Evolutionary conservation across 768 basidiomycete genomes (phyloP), one percentile per base, ranked within the genome.

Genomic region (Boletellus sp.): DNA sequence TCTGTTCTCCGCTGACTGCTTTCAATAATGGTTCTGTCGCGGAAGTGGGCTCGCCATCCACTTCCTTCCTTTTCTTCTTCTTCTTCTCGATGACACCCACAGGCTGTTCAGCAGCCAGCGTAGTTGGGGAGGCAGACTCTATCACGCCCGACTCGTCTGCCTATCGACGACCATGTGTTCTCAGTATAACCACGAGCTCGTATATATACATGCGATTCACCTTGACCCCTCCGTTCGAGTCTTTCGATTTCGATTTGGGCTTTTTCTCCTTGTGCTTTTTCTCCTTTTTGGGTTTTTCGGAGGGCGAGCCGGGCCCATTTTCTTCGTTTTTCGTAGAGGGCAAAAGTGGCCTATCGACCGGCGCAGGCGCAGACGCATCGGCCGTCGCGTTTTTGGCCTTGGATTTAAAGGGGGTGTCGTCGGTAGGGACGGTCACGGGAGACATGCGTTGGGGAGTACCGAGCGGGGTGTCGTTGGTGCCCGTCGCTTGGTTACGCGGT

Each of bases 381-480:
- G n/a, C 20, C 4, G 28, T 45, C 17, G 24, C 15, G 6, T 45
- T 35, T 40, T 52, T 6, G 9, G 41, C 37, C 40, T 42, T 1
- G 16, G 47, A 12, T 16, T 49, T 39, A 3, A 47, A 34, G 6
- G 55, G 31, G 22, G 50, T 24, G 10, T 44, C 45, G 19, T 51
- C 51, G 19, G 60, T 33, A 32, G 66, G 58, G 26, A 65, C 51
- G n/a, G 66, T 60, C 42, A 72, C 54, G 23, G 78, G 72, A 38
- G 74, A 73, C 75, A 78, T 78, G 60, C 77, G 75, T 33, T 52
- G 58, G 8, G 84, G 80, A 15, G 81, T 76, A 47, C 88, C 88
- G 47, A 91, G 70, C 35, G 87, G 88, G 28, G 78, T 85, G 60
- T 67, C 77, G 58, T 91, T 91, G 59, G 85, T 79, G 53, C 88